Evolutionary conservation across 495 filamentous ascomycete genomes (phyloP), one percentile per base, ranked within the genome.

Genomic region (Melanomma pulvis-pyrius): DNA sequence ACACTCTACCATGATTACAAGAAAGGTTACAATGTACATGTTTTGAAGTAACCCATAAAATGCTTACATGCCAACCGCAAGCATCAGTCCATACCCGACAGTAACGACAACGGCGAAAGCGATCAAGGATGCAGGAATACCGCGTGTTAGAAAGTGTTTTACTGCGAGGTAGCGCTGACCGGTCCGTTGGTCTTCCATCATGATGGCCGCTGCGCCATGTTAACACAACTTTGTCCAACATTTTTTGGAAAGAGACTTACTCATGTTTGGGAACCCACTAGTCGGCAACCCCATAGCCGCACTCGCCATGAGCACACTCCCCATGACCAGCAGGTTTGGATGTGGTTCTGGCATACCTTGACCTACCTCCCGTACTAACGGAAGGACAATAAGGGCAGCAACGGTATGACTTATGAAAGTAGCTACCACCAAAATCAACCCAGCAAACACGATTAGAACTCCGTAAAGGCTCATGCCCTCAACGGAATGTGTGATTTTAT

Each of bases 401-500:
- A 99, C 94, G 2, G 94, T 99, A 71, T 99, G 94, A 59, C 89
- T 93, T 79, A 99, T 99, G 75, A 99, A 99, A 1, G 93, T 97
- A 12, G 96, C 96, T 52, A 99, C 89, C 29, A 98, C 91, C 7
- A 97, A 79, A 57, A 96, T 96, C 78, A 99, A 75, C 36, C 79
- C 81, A 32, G 88, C 86, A 74, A 99, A 97, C 21, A 96, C 90
- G 6, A 96, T 84, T 26, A 97, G 81, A 25, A 98, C 87, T 36
- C 87, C 86, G 72, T 99, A 99, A 0, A 98, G 79, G 70, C 91
- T 92, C 70, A 96, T 80, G 26, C 88, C 86, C 59, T 91, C 81
- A 7, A 98, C 91, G 26, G 81, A 74, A 2, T 78, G 77, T 1
- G 89, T 93, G 73, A 99, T 97, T 6, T 74, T 74, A 9, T 78